phyloP scores from a whole-genome alignment of 169 alveolate species.

The Plasmodium knowlesi region DNA sequence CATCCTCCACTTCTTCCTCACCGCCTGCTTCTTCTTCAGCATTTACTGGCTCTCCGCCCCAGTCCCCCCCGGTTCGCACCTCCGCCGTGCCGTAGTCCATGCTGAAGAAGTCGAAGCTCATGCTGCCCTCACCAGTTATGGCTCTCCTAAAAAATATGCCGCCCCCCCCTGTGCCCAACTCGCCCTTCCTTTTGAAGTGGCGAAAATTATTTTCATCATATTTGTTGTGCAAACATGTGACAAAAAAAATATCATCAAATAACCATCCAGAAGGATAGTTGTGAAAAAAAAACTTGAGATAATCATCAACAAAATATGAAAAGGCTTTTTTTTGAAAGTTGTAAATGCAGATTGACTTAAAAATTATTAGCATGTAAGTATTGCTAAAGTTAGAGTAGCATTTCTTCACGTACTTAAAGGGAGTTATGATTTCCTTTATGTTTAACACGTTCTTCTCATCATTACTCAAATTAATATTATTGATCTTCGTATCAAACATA shows the following conservation, averaged over 20 bases:
- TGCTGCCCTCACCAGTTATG: background rate
- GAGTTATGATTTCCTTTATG: constrained; percentile 56
- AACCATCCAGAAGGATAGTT: constrained; percentile 74
- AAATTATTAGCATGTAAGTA: constrained; percentile 42
- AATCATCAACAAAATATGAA: constrained; percentile 71
- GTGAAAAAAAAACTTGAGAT: constrained; percentile 52
- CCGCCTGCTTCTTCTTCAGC: background rate
- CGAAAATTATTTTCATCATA: constrained; percentile 70
- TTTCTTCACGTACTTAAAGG: constrained; percentile 71
- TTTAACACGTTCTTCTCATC: constrained; percentile 36
- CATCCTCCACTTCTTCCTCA: background rate
- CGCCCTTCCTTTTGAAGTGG: constrained; percentile 32
- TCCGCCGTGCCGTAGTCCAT: constrained; percentile 31
- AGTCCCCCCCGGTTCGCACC: background rate
- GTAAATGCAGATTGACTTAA: constrained; percentile 45
- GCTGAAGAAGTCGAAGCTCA: constrained; percentile 18
- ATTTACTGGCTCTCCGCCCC: background rate
- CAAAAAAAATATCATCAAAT: constrained; percentile 50
- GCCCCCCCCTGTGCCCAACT: background rate
- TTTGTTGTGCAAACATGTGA: constrained; percentile 59
- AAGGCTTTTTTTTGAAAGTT: constrained; percentile 41
- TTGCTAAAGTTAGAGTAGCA: constrained; percentile 55
- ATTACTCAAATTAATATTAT: constrained; percentile 52
- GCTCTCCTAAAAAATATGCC: background rate
- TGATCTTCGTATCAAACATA: constrained; percentile 46